A percentile compares a stretch with the other conserved stretches of the same genome.
phyloP scores from a whole-genome alignment of 345 rosid species.

The Pseudoturritis turrita region DNA sequence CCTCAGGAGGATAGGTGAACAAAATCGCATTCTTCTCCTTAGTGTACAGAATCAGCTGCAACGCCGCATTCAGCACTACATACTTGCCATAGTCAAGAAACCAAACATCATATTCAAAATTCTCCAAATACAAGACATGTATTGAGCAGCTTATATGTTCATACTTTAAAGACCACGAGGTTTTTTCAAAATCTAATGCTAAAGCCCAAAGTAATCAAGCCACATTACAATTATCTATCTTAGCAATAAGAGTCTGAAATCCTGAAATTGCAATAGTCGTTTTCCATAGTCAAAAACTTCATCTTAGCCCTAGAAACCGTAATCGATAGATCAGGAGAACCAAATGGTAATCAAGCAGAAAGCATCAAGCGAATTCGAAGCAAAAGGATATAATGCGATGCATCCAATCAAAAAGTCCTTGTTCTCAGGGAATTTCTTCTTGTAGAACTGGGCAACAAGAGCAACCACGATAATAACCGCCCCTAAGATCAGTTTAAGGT shows the following conservation, averaged over 20 bases:
- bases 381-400: slow-evolving; percentile 85
- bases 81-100: slow-evolving; percentile 82
- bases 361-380: not conserved
- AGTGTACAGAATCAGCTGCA: slow-evolving; percentile 78
- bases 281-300: not conserved
- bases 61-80: slow-evolving; percentile 68
- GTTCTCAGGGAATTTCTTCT: slow-evolving; percentile 96
- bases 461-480: slow-evolving; percentile 65
- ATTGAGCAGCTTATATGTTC: not conserved
- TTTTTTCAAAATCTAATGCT: not conserved
- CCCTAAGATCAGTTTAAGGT: slow-evolving; percentile 66
- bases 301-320: not conserved
- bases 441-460: slow-evolving; percentile 95
- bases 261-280: not conserved
- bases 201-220: not conserved
- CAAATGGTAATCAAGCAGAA: not conserved
- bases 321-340: not conserved
- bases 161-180: not conserved
- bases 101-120: slow-evolving; percentile 13
- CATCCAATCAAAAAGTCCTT: slow-evolving; percentile 76
- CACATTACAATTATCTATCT: not conserved
- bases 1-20: slow-evolving; percentile 90
- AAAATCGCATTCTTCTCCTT: slow-evolving; percentile 94
- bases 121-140: not conserved
- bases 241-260: not conserved